phyloP scores from a whole-genome alignment of 352 stramenopile genomes.

The Globisporangium cederbergense region DNA sequence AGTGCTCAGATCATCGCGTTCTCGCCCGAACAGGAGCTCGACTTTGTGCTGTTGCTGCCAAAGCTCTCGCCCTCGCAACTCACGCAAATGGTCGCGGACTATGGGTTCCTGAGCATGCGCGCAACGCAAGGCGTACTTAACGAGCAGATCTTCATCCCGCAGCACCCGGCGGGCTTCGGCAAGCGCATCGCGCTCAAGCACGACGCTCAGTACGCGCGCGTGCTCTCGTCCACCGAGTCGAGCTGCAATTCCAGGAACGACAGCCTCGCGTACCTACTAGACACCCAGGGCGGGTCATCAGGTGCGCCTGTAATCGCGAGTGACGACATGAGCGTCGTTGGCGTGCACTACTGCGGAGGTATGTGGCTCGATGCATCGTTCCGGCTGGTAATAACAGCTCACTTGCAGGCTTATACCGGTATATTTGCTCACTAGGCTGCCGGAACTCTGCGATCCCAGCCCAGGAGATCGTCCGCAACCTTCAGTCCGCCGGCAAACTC shows the following conservation, averaged over 20 bases:
- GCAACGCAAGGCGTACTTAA: slow-evolving; percentile 6
- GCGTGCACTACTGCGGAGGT: slow-evolving; percentile 52
- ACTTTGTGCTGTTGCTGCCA: slow-evolving; percentile 41
- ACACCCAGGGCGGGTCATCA: slow-evolving; percentile 48
- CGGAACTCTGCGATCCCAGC: slow-evolving; percentile 36
- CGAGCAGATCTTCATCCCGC: slow-evolving; percentile 57
- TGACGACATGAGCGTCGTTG: slow-evolving; percentile 35
- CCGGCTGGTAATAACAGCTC: no score
- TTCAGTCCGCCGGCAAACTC: slow-evolving; percentile 17
- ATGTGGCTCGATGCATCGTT: neutral
- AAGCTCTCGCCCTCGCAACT: slow-evolving; percentile 12
- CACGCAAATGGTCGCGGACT: slow-evolving; percentile 23
- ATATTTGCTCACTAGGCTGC: slow-evolving; percentile 19
- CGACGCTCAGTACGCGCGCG: slow-evolving; percentile 19
- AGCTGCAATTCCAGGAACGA: slow-evolving; percentile 33
- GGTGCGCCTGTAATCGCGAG: slow-evolving; percentile 42
- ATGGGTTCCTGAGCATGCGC: slow-evolving; percentile 45
- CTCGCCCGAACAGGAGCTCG: slow-evolving; percentile 23
- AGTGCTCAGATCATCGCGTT: slow-evolving; percentile 30
- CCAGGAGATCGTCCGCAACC: slow-evolving; percentile 26
- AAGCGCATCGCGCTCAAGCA: slow-evolving; percentile 53
- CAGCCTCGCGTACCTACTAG: slow-evolving; percentile 41
- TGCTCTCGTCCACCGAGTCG: slow-evolving; percentile 22
- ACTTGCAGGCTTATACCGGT: neutral
- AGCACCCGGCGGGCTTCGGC: slow-evolving; percentile 38